phyloP scores from a whole-genome alignment of 192 early-diverging fungal genomes.

The Podila verticillata region DNA sequence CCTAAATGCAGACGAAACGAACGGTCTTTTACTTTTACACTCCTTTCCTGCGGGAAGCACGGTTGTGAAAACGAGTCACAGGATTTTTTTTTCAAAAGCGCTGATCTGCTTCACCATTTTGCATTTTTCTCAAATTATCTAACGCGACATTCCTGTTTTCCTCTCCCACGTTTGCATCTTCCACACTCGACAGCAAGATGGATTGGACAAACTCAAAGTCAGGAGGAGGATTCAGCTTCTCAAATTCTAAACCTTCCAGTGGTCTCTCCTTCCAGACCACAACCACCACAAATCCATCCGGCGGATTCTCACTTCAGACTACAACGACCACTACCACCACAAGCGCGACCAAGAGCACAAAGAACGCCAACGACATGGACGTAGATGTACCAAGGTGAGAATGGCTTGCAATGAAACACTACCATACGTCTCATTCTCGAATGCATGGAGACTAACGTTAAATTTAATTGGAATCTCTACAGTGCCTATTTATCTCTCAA shows the following conservation, averaged over 20 bases:
- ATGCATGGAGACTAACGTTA: background rate
- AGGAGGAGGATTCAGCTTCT: background rate
- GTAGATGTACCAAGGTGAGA: constrained; percentile 26
- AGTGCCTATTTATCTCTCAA: background rate
- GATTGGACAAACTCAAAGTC: constrained; percentile 1
- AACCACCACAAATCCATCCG: background rate
- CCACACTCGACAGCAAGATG: constrained; percentile 1
- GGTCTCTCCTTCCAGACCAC: background rate
- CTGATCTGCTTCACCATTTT: background rate
- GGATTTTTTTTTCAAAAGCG: background rate
- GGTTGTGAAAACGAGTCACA: background rate
- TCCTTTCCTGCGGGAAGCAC: background rate
- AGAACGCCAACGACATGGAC: constrained; percentile 11
- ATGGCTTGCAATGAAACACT: background rate
- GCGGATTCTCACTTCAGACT: background rate
- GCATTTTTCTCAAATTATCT: background rate
- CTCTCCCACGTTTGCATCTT: background rate
- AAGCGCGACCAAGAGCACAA: background rate
- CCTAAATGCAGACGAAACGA: background rate
- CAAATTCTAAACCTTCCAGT: background rate
- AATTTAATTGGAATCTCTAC: background rate
- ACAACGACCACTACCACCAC: background rate
- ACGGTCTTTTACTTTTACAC: background rate
- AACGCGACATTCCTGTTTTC: background rate
- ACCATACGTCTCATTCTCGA: background rate